Percentiles rank a stretch among this genome's conserved stretches.
phyloP scores from a whole-genome alignment of 257 asterid genomes.

The Ligustrum vulgare region DNA sequence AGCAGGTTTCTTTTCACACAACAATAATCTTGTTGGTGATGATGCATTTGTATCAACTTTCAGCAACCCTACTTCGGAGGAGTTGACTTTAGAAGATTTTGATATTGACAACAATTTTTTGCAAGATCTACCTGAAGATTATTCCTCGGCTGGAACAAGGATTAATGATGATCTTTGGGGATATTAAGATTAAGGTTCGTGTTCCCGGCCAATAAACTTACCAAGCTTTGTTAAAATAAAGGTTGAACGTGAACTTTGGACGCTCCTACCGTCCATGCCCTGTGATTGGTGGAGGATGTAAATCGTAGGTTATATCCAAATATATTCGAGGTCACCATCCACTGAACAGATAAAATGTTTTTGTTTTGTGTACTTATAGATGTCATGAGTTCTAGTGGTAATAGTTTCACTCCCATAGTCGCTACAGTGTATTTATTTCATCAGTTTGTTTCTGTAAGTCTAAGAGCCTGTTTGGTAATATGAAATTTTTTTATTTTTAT shows the following conservation, averaged over 20 bases:
- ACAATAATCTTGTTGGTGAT: neutral
- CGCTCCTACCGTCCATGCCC: no score
- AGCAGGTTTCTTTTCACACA: constrained; percentile 12
- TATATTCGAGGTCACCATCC: no score
- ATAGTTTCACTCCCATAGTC: no score
- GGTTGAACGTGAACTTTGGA: no score
- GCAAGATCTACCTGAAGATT: neutral
- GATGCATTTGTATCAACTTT: neutral
- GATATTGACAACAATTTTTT: neutral
- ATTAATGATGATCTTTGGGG: neutral
- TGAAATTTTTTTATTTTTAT: no score
- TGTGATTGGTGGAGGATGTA: no score
- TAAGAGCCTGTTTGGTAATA: no score
- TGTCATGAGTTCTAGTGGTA: neutral
- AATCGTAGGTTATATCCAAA: no score
- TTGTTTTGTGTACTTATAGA: neutral
- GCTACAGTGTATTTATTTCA: no score
- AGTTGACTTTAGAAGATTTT: neutral
- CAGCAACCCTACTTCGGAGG: neutral
- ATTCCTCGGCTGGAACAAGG: neutral
- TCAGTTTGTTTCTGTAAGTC: no score
- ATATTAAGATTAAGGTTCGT: neutral
- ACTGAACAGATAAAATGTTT: no score
- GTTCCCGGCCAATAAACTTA: neutral
- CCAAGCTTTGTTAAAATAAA: no score